Evolutionary conservation across 2,329 filamentous ascomycete species (phyloP).

Genomic region (Neofusicoccum umdonicola): DNA sequence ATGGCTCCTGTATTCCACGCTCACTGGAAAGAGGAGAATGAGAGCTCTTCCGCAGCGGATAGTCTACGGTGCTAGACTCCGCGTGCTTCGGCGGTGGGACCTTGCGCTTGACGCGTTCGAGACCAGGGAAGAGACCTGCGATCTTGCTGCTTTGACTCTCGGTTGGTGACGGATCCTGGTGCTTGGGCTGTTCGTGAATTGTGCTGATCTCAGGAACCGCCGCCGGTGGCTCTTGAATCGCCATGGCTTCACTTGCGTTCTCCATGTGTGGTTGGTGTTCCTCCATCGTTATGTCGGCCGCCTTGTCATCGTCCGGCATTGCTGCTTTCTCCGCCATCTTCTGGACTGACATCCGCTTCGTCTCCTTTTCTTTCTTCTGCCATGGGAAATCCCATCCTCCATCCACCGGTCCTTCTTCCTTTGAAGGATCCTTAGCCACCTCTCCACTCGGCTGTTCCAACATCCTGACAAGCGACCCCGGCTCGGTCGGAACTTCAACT

Average conservation of each 20-base stretch:
- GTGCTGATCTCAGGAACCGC: background rate
- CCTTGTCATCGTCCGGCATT: background rate
- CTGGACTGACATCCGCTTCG: background rate
- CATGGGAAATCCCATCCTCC: background rate
- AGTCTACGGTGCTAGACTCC: constrained; percentile 18
- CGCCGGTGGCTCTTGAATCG: background rate
- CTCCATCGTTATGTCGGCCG: background rate
- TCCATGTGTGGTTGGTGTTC: background rate
- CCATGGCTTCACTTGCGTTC: background rate
- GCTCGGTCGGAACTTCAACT: background rate
- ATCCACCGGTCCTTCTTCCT: background rate
- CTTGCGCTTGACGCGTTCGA: constrained; percentile 32
- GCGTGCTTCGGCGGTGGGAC: constrained; percentile 31
- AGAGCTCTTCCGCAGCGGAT: constrained; percentile 26
- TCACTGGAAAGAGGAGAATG: background rate
- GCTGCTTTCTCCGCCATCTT: background rate
- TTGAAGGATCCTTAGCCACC: background rate
- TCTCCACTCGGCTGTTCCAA: background rate
- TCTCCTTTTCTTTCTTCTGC: background rate
- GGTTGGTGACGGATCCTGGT: background rate
- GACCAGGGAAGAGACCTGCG: constrained; percentile 17
- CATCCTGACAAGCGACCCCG: background rate
- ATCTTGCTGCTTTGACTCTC: constrained; percentile 17
- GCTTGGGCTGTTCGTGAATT: background rate
- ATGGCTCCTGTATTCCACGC: background rate